Conservation (phyloP, 768 basidiomycete genomes). For the Lactarius pseudohatsudake region DNA sequence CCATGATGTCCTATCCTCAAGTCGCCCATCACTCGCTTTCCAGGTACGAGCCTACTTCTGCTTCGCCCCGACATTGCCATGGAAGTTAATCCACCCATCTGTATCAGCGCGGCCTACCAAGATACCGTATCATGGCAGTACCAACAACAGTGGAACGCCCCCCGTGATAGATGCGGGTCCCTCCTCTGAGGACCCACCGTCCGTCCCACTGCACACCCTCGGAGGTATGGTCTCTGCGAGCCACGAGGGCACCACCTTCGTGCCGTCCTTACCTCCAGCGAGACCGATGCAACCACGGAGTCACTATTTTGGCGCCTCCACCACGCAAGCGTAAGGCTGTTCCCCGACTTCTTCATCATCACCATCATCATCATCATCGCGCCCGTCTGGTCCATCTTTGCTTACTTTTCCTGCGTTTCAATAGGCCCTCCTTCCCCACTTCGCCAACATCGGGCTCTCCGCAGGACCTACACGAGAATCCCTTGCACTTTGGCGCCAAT, state of each 20-base stretch:
- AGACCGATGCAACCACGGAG: constrained; percentile 8
- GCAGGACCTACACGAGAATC: constrained; percentile 8
- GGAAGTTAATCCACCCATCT: neutral
- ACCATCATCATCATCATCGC: neutral
- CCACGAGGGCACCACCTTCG: constrained; percentile 15
- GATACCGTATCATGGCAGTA: constrained; percentile 20
- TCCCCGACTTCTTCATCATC: neutral
- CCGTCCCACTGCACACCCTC: constrained; percentile 11
- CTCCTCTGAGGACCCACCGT: constrained; percentile 9
- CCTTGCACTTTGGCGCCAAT: constrained; percentile 9
- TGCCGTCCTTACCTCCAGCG: constrained; percentile 4
- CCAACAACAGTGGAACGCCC: constrained; percentile 13
- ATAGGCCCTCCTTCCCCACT: constrained; percentile 13
- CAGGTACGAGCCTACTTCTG: neutral
- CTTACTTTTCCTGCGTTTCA: constrained; percentile 3
- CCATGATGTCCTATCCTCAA: constrained; percentile 20
- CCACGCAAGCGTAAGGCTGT: constrained; percentile 14
- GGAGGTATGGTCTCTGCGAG: constrained; percentile 20
- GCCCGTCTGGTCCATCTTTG: neutral
- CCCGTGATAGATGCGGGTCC: constrained; percentile 8
- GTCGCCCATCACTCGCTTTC: constrained; percentile 18
- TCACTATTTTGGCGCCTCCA: constrained; percentile 5
- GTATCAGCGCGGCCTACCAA: constrained; percentile 15
- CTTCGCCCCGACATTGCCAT: neutral
- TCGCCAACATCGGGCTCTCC: constrained; percentile 15